Percentiles rank a stretch among this genome's conserved stretches.
Evolutionary conservation across 208 protist genomes (phyloP).

Genomic region (Angomonas deanei): DNA sequence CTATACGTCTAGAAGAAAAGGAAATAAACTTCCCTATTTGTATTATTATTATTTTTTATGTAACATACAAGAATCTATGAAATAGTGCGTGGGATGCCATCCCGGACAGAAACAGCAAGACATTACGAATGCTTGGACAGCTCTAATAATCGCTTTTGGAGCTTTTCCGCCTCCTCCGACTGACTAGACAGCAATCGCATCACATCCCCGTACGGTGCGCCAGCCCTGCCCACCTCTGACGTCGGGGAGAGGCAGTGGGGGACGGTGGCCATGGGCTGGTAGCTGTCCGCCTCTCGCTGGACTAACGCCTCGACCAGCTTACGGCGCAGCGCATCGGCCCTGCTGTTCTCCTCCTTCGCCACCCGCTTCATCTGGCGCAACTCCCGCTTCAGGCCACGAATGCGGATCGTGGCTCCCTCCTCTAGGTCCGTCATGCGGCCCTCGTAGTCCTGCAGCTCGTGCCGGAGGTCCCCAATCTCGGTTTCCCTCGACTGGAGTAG

Average conservation of each 20-base stretch:
- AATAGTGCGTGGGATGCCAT: too few relatives aligned
- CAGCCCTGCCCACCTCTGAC: neutral
- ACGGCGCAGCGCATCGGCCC: constrained; percentile 43
- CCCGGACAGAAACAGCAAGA: too few relatives aligned
- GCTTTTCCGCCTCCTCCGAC: constrained; percentile 50
- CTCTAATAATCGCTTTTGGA: constrained; percentile 28
- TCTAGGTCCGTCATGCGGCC: constrained; percentile 33
- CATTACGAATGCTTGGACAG: neutral
- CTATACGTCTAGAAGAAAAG: neutral
- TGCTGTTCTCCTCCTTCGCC: constrained; percentile 30
- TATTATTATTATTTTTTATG: neutral
- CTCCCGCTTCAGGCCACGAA: constrained; percentile 38
- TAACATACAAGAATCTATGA: too few relatives aligned
- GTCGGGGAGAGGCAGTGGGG: neutral
- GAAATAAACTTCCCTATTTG: neutral
- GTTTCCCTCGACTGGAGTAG: constrained; percentile 35
- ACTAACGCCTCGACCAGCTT: constrained; percentile 52
- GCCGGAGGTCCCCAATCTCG: constrained; percentile 37
- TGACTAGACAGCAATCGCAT: constrained; percentile 49
- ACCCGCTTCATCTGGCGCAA: constrained; percentile 44
- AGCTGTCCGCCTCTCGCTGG: constrained; percentile 31
- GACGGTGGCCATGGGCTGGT: neutral
- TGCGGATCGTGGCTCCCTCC: constrained; percentile 38
- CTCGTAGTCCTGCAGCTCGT: constrained; percentile 26
- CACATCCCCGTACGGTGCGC: constrained; percentile 27